Base-by-base conservation (phyloP, 495 filamentous ascomycete genomes). In the Schizothecium vesticola region DNA sequence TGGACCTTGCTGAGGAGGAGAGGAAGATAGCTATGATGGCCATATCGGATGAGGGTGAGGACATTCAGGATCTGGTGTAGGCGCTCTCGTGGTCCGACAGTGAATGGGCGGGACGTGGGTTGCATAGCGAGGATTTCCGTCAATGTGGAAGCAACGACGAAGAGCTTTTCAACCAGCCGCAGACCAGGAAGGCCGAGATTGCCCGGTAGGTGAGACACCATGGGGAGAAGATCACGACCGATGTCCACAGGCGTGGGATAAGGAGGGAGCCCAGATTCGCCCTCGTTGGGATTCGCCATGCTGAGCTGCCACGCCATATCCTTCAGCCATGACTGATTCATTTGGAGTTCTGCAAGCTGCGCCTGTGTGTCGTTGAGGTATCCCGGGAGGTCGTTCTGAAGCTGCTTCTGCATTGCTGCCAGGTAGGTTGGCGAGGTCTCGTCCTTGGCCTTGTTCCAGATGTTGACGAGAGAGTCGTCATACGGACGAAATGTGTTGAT, bases 301-400 rank as follows among this genome's bases (percentile, higher is more conserved):
- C 83, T 81, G 59, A 94, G 75, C 67, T 92, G 89, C 92, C 92
- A 95, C 2, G 91, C 84, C 73, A 90, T 89, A 26, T 90, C 91
- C 70, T 91, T 88, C n/a, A 94, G 84, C 92, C 92, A 96, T 73
- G 91, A 87, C 76, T 94, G 91, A 36, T 90, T 92, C 9, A 87
- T 82, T 10, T 87, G 82, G 10, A 93, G 79, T 72, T 96, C 91
- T 21, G 87, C 82, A 24, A 88, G 85, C 76, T 92, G 90, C 10
- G 81, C 86, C 65, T 94, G 88, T 2, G 86, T 87, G 59, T 84
- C 81, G 62, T 87, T 86, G 57, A 91, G 82, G 67, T 87, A 86
- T 0, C 80, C 70, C 0, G 90, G 89, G 0, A 92, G 78, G 16
- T 88, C 85, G 24, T 89, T 86, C 16, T 81, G 84, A 1, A 93